A percentile compares a stretch with the other conserved stretches of the same genome.
These are phyloP conservation scores for Penicillium alfredii DNA, from an alignment of 495 filamentous ascomycete species.

Conservation along the genomic window DNA sequence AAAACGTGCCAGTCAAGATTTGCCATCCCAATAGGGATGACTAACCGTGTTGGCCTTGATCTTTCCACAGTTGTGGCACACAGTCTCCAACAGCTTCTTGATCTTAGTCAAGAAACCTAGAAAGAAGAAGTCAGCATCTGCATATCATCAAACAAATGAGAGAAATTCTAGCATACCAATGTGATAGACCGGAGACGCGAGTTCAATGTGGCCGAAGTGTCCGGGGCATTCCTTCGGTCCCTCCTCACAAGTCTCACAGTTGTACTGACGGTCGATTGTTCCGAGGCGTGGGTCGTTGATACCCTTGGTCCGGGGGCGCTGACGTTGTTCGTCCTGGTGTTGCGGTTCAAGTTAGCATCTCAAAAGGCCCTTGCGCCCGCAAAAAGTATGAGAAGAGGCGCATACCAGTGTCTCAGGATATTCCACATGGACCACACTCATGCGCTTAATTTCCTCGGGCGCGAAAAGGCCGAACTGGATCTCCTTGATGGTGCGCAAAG, in stretches of 20 bases:
- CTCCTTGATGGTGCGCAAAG: slow-evolving; percentile 90
- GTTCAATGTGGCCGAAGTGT: slow-evolving; percentile 96
- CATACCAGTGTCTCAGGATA: slow-evolving; percentile 94
- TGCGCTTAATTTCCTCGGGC: slow-evolving; percentile 94
- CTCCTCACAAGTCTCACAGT: slow-evolving; percentile 92
- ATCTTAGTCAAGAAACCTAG: slow-evolving; percentile 90
- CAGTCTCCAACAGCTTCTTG: slow-evolving; percentile 95
- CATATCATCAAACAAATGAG: background rate
- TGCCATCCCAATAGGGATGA: slow-evolving; percentile 54
- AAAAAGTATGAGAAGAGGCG: slow-evolving; percentile 11
- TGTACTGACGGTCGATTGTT: slow-evolving; percentile 88
- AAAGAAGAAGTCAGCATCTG: slow-evolving; percentile 28
- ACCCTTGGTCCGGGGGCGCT: slow-evolving; percentile 78
- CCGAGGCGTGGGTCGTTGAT: slow-evolving; percentile 92
- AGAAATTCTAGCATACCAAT: slow-evolving; percentile 45
- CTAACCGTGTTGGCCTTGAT: slow-evolving; percentile 92
- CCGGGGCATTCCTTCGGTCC: slow-evolving; percentile 92
- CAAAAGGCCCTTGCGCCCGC: slow-evolving; percentile 1
- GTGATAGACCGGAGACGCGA: slow-evolving; percentile 91
- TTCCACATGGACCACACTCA: slow-evolving; percentile 88
- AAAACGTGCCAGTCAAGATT: slow-evolving; percentile 40
- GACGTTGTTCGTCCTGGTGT: slow-evolving; percentile 72
- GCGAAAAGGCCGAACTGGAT: slow-evolving; percentile 97
- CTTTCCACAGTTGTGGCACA: slow-evolving; percentile 97
- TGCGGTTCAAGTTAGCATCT: slow-evolving; percentile 20